Evolutionary conservation across 192 early-diverging fungal species (phyloP).

Genomic region (Umbelopsis ramanniana): DNA sequence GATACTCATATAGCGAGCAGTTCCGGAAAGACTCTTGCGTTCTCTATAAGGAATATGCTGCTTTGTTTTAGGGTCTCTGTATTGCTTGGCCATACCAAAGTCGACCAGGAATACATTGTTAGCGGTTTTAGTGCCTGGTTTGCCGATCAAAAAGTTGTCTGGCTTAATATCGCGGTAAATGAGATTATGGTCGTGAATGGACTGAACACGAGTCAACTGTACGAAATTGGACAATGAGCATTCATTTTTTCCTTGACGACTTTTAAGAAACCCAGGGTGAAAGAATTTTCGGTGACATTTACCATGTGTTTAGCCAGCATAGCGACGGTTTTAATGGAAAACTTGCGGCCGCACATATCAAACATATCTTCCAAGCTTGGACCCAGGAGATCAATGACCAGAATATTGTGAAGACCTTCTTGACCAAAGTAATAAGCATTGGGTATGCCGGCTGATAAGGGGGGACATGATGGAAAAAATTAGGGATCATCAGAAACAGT

Average conservation of each 20-base stretch:
- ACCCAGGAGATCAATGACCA: slow-evolving; percentile 94
- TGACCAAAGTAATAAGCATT: slow-evolving; percentile 96
- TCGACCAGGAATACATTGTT: slow-evolving; percentile 90
- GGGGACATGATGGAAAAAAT: no score
- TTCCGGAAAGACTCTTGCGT: slow-evolving; percentile 93
- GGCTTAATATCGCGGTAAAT: slow-evolving; percentile 99
- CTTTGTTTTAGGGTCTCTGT: slow-evolving; percentile 95
- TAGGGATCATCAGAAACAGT: no score
- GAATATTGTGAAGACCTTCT: slow-evolving; percentile 94
- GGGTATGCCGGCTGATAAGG: slow-evolving; percentile 77
- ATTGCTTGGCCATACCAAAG: slow-evolving; percentile 99
- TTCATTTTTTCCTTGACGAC: not conserved
- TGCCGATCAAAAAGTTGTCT: slow-evolving; percentile 97
- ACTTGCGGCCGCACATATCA: slow-evolving; percentile 92
- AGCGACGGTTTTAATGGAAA: slow-evolving; percentile 90
- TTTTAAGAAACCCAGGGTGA: not conserved
- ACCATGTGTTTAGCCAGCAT: slow-evolving; percentile 98
- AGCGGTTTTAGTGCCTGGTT: slow-evolving; percentile 62
- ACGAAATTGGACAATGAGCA: not conserved
- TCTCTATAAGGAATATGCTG: slow-evolving; percentile 98
- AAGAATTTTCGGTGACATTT: slow-evolving; percentile 21
- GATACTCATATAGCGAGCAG: slow-evolving; percentile 98
- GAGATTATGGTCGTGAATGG: slow-evolving; percentile 92
- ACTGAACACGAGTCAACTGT: slow-evolving; percentile 79
- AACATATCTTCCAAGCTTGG: slow-evolving; percentile 96